Evolutionary conservation across 495 filamentous ascomycete genomes (phyloP), one percentile per base, ranked within the genome.

Genomic region (Peziza echinospora): DNA sequence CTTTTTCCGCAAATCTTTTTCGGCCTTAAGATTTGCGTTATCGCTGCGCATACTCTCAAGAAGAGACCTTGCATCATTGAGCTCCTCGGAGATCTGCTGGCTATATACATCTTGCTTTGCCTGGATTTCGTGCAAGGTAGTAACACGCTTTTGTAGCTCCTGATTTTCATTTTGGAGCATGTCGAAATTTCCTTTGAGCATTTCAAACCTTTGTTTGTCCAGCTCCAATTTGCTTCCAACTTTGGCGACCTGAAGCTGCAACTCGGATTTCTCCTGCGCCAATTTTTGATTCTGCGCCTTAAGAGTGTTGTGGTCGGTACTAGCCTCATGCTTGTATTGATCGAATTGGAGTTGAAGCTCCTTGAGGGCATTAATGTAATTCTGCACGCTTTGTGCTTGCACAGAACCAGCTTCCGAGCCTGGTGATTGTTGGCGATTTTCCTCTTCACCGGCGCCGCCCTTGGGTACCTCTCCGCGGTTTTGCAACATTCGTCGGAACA

Each of bases 261-360:
- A 70, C 24, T 79, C 69, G 42, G 73, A 75, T 60, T 92, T 91
- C 54, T 87, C 84, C 3, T 72, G 67, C 1, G 83, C 80, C 5
- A 96, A 66, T 49, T 76, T 75, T 45, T 93, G 82, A 41, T 80
- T 71, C 60, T 96, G 89, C 44, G 93, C 77, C 51, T 84, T 85
- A 48, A 97, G 65, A 2, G 80, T 75, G 44, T 75, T 73, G 23
- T 81, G 75, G 51, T 92, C 84, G 1, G 77, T 75, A 1, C 75
- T 65, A 41, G 83, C 77, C 59, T 94, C 91, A 49, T 82, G 76
- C 23, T 84, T 75, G 65, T 85, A 93, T 24, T 76, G 73, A 53
- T 99, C 91, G 55, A 89, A 92, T 53, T 93, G 82, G 2, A 70
- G 67, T 60, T 94, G 87, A 24, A 94, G 68, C 54, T 94, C 86